Evolutionary conservation across 129 eudicot species (phyloP).

Genomic region (Apium graveolens): DNA sequence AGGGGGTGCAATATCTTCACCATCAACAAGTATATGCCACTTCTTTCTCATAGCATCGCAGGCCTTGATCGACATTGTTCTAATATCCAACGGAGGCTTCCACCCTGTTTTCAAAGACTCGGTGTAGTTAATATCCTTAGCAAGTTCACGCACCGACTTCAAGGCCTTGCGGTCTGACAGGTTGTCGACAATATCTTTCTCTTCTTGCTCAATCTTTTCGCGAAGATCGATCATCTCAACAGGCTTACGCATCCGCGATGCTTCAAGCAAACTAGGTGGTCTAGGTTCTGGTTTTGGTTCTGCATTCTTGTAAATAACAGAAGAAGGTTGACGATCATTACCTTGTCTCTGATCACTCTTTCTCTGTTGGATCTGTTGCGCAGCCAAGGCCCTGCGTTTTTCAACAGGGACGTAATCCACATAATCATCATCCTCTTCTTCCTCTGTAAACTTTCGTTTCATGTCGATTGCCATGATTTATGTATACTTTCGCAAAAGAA

Average conservation of each 20-base stretch:
- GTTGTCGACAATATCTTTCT: constrained; percentile 76
- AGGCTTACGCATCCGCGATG: no score
- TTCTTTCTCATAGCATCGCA: no score
- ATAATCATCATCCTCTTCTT: not conserved
- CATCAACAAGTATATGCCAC: no score
- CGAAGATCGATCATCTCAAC: no score
- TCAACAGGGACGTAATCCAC: not conserved
- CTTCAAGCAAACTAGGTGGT: no score
- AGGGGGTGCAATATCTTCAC: no score
- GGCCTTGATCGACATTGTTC: no score
- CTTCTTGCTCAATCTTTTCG: constrained; percentile 56
- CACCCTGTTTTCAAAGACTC: not conserved
- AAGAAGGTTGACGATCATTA: not conserved
- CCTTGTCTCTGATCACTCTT: not conserved
- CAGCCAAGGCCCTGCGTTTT: not conserved
- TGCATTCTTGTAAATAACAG: not conserved
- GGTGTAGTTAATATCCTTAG: constrained; percentile 40
- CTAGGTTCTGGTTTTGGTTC: no score
- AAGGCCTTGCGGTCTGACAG: constrained; percentile 54
- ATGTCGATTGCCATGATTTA: not conserved
- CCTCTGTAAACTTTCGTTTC: not conserved
- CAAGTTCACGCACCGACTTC: constrained; percentile 71
- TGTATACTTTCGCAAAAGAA: no score
- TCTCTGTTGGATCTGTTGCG: not conserved
- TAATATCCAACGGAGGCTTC: no score